Evolutionary conservation across 805 yeast species (phyloP).

Genomic region (Teunomyces pallodes): DNA sequence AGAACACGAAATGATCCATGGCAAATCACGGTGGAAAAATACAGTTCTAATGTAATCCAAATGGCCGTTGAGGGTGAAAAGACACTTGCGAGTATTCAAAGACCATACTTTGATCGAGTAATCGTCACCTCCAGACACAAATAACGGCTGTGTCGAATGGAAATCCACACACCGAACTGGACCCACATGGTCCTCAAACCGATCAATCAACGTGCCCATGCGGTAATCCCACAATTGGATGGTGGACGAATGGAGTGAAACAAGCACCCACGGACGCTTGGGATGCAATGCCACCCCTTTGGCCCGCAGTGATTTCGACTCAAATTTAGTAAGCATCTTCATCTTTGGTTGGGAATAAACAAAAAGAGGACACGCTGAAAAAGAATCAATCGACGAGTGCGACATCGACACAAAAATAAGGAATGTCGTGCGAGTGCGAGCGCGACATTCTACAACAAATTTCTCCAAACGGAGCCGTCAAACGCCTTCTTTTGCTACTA

Average conservation of each 20-base stretch:
- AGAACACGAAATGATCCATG: conserved; percentile 94
- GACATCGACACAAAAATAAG: not conserved
- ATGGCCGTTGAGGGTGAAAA: conserved; percentile 90
- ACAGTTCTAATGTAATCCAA: conserved; percentile 94
- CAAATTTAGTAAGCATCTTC: conserved; percentile 60
- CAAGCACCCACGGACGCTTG: conserved; percentile 92
- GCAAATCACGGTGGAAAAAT: conserved; percentile 90
- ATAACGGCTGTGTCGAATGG: conserved; percentile 97
- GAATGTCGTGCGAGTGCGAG: not conserved
- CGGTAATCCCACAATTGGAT: conserved; percentile 99
- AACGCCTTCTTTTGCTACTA: too few relatives aligned
- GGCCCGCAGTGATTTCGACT: conserved; percentile 96
- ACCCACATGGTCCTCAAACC: conserved; percentile 98
- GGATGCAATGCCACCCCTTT: conserved; percentile 98
- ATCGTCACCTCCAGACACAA: conserved; percentile 97
- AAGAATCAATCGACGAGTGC: not conserved
- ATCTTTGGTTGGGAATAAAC: conserved; percentile 10
- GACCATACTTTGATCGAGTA: conserved; percentile 96
- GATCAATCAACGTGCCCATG: conserved; percentile 95
- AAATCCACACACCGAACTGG: conserved; percentile 94
- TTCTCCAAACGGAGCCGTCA: not conserved
- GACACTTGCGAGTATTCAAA: conserved; percentile 81
- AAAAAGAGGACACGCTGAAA: conserved; percentile 3
- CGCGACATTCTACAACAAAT: not conserved
- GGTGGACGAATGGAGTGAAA: conserved; percentile 94